phyloP scores from a whole-genome alignment of 2,329 filamentous ascomycete genomes.

The Colletotrichum filicis region DNA sequence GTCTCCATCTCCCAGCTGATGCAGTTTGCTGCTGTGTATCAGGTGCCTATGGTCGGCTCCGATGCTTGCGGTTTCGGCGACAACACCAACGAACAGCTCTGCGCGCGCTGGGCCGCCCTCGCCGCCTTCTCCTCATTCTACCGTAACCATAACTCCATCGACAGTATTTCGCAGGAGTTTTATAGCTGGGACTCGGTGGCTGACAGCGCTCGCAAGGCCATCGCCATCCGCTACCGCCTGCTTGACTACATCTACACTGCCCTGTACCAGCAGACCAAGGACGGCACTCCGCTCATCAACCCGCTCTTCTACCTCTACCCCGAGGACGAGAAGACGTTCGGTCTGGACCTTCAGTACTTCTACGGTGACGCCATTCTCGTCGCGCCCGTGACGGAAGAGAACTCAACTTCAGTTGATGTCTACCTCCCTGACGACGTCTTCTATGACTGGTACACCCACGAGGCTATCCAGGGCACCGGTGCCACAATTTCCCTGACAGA shows the following conservation, averaged over 20 bases:
- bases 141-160: constrained; percentile 72
- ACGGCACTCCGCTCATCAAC: constrained; percentile 73
- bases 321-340: constrained; percentile 55
- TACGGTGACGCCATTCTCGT: constrained; percentile 61
- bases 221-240: constrained; percentile 79
- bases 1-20: constrained; percentile 33
- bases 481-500: constrained; percentile 38
- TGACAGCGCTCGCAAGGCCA: constrained; percentile 73
- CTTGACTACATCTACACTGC: constrained; percentile 86
- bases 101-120: constrained; percentile 75
- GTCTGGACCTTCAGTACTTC: constrained; percentile 61
- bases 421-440: constrained; percentile 63
- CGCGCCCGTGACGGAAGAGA: constrained; percentile 58
- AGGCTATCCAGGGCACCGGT: constrained; percentile 32
- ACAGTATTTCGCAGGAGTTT: constrained; percentile 68
- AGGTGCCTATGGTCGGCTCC: constrained; percentile 74
- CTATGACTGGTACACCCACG: constrained; percentile 64
- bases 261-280: constrained; percentile 67
- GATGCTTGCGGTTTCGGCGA: constrained; percentile 83
- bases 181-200: constrained; percentile 76
- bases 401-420: constrained; percentile 54
- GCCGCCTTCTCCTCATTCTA: constrained; percentile 80
- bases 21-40: constrained; percentile 65
- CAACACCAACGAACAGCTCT: constrained; percentile 71
- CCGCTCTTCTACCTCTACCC: constrained; percentile 81